Evolutionary conservation across 2,329 filamentous ascomycete genomes (phyloP), one percentile per base, ranked within the genome.

Genomic region (Paraconiothyrium brasiliense): DNA sequence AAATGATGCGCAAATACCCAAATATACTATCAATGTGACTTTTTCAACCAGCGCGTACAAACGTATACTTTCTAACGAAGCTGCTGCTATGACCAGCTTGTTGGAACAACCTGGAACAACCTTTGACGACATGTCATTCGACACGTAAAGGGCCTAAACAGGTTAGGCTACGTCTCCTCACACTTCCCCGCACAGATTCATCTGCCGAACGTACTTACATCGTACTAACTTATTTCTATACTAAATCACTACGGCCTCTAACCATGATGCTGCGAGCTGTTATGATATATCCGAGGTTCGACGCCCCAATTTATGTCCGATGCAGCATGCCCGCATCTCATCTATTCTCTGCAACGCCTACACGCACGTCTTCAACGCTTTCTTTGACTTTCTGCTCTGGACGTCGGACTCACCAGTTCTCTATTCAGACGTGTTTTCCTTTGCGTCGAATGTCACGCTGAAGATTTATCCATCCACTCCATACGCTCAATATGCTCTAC

Each of bases 401-500:
- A 20, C 14, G 3, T 22, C 13, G 8, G 41, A n/a, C 47, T 30
- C 13, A 9, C 22, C n/a, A 20, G 32, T 8, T 39, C 11, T 16
- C 16, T 30, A 30, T 6, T 30, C 4, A 30, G 6, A 30, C 4
- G 27, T 30, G 6, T 30, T 30, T 30, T 30, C 4, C 27, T 30
- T 6, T 6, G 27, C 6, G 27, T 35, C 6, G 5, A 1, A 9
- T 24, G 5, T 39, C 8, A 9, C 30, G 8, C 13, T 1, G 11
- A 34, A 52, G 4, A n/a, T 9, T 20, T n/a, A 57, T 7, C 11
- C 4, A 4, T 37, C 11, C 35, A 3, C 13, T 41, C 39, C 16
- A 14, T 16, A 41, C 39, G 16, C 16, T n/a, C 39, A 41, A 11
- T 4, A 66, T 66, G 60, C 55, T 59, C 11, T 47, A 63, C 47